Percentiles rank a stretch among this genome's conserved stretches.
Evolutionary conservation across 2,329 filamentous ascomycete genomes (phyloP).

Genomic region (Venturiaceae sp.): DNA sequence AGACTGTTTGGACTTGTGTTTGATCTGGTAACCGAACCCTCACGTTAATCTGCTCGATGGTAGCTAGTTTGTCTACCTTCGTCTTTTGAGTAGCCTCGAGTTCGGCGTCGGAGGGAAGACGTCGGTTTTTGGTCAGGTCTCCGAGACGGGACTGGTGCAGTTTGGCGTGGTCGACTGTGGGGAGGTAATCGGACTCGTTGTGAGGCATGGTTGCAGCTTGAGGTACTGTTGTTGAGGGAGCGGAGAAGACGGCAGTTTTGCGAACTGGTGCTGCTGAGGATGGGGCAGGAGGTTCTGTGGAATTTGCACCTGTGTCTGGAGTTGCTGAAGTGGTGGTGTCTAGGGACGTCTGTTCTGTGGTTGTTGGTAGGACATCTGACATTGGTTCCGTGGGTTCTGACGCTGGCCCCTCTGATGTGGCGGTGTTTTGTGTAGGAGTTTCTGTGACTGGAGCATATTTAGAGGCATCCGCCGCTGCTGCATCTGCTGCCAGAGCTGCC

Average conservation of each 20-base stretch:
- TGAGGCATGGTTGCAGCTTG: conserved; percentile 59
- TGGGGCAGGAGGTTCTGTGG: conserved; percentile 7
- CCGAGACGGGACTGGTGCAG: conserved; percentile 61
- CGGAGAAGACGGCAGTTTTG: conserved; percentile 55
- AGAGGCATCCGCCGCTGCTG: not conserved
- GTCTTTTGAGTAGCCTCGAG: conserved; percentile 59
- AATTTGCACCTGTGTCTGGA: conserved; percentile 16
- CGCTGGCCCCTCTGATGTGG: not conserved
- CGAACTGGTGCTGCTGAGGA: not conserved
- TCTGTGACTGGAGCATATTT: not conserved
- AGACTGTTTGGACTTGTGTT: conserved; percentile 62
- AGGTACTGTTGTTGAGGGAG: conserved; percentile 65
- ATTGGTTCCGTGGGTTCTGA: conserved; percentile 1
- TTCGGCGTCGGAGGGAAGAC: conserved; percentile 75
- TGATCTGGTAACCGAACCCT: conserved; percentile 86
- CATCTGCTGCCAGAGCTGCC: conserved; percentile 11
- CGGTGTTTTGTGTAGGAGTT: not conserved
- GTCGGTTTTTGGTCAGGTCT: conserved; percentile 56
- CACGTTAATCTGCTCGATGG: conserved; percentile 59
- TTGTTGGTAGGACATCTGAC: conserved; percentile 2
- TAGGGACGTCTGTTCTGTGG: conserved; percentile 12
- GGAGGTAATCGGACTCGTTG: conserved; percentile 66
- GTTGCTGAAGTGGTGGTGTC: conserved; percentile 11
- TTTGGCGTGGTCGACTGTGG: conserved; percentile 65
- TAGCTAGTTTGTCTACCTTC: conserved; percentile 54